A percentile compares a stretch with the other conserved stretches of the same genome.
These are phyloP conservation scores for Suhomyces coccinellae DNA, from an alignment of 1,139 yeast genomes.

Conservation along the genomic window DNA sequence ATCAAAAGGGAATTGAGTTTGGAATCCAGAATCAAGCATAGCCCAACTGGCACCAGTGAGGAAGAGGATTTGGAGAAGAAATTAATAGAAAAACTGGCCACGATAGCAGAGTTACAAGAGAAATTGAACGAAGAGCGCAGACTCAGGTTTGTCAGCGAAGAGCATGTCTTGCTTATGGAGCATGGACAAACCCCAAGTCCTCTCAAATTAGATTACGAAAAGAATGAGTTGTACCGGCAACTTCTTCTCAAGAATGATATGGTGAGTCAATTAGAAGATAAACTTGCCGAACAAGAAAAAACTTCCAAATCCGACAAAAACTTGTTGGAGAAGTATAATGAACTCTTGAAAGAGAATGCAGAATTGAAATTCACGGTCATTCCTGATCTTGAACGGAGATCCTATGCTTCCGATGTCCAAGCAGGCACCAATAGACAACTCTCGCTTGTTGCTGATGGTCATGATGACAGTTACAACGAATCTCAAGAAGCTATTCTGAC, in stretches of 20 bases:
- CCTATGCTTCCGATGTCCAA: slow-evolving; percentile 3
- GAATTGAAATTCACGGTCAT: slow-evolving; percentile 42
- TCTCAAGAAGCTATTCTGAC: slow-evolving; percentile 34
- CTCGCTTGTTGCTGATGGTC: slow-evolving; percentile 21
- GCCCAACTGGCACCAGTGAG: background rate
- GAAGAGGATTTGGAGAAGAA: slow-evolving; percentile 24
- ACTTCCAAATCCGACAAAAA: slow-evolving; percentile 20
- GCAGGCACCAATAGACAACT: slow-evolving; percentile 23
- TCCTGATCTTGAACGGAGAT: slow-evolving; percentile 43
- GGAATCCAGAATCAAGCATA: slow-evolving; percentile 45
- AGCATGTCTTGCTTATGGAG: slow-evolving; percentile 58
- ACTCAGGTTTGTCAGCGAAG: slow-evolving; percentile 68
- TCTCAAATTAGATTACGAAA: slow-evolving; percentile 56
- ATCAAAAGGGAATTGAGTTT: slow-evolving; percentile 63
- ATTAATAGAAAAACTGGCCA: slow-evolving; percentile 42
- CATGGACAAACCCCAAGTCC: slow-evolving; percentile 56
- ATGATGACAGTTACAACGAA: slow-evolving; percentile 19
- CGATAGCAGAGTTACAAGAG: slow-evolving; percentile 53
- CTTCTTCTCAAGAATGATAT: slow-evolving; percentile 49
- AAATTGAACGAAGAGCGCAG: slow-evolving; percentile 64
- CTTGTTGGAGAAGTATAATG: slow-evolving; percentile 40
- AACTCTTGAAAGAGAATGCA: slow-evolving; percentile 42
- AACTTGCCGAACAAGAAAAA: slow-evolving; percentile 34
- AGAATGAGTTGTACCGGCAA: slow-evolving; percentile 51
- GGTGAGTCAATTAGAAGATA: slow-evolving; percentile 45